A percentile compares a stretch with the other conserved stretches of the same genome.
These are phyloP conservation scores for Tripidium arundinaceum DNA, from an alignment of 202 grass and related monocot species.

Conservation along the genomic window DNA sequence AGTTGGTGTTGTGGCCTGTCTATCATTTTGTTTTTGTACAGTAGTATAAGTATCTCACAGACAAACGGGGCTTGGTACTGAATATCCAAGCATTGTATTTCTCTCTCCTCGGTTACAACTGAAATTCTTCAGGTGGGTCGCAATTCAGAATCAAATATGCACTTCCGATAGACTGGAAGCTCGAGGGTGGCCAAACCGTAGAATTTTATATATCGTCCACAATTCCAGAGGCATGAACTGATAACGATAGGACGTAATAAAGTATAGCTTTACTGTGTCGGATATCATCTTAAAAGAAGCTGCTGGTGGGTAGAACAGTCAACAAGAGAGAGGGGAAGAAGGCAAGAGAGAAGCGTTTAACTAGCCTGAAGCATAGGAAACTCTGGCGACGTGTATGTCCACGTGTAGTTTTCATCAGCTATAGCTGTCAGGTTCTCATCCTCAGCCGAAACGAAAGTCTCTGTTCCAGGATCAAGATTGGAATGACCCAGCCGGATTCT, in stretches of 20 bases:
- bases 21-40: background rate
- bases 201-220: background rate
- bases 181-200: background rate
- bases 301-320: background rate
- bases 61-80: background rate
- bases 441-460: slow-evolving; percentile 31
- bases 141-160: background rate
- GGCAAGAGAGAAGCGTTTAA: background rate
- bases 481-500: slow-evolving; percentile 61
- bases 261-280: background rate
- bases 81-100: background rate
- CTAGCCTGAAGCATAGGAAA: slow-evolving; percentile 63
- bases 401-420: slow-evolving; percentile 59
- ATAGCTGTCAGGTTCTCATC: slow-evolving; percentile 29
- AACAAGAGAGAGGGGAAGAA: too few species aligned
- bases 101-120: background rate
- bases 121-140: background rate
- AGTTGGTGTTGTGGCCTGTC: background rate
- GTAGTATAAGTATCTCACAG: background rate
- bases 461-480: slow-evolving; percentile 24
- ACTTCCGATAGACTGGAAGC: background rate
- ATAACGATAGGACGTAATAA: background rate
- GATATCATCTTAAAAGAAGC: background rate
- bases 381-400: slow-evolving; percentile 71
- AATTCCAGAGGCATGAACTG: background rate